Evolutionary conservation across 495 filamentous ascomycete genomes (phyloP).

Genomic region (Tuber magnatum): DNA sequence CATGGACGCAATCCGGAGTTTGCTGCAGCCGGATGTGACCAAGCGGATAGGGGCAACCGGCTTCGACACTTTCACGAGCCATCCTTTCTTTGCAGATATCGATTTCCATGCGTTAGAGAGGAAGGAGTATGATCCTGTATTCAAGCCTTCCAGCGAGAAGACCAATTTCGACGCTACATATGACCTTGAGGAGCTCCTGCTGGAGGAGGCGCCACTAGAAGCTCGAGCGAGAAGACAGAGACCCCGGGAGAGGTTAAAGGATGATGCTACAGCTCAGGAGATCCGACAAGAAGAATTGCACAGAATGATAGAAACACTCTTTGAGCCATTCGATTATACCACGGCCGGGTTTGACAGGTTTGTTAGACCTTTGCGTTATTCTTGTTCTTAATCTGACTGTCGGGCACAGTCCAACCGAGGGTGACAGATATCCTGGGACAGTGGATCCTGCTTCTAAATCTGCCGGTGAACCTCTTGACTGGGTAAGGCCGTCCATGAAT

Average conservation of each 20-base stretch:
- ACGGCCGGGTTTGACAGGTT: constrained; percentile 60
- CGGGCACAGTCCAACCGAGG: constrained; percentile 23
- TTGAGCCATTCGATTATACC: constrained; percentile 94
- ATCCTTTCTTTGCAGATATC: constrained; percentile 79
- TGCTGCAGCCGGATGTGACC: constrained; percentile 71
- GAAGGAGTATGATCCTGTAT: constrained; percentile 87
- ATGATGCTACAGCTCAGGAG: constrained; percentile 92
- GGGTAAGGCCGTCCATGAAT: constrained; percentile 36
- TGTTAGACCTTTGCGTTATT: constrained; percentile 29
- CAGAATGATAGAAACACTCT: constrained; percentile 86
- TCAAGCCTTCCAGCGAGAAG: constrained; percentile 88
- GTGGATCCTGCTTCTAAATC: constrained; percentile 35
- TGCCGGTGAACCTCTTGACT: constrained; percentile 33
- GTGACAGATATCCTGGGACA: constrained; percentile 38
- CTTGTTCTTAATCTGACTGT: constrained; percentile 16
- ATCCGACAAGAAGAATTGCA: constrained; percentile 91
- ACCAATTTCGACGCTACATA: constrained; percentile 99
- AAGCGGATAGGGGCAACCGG: constrained; percentile 71
- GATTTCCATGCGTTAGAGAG: constrained; percentile 79
- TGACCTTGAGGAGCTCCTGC: constrained; percentile 83
- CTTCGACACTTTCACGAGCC: constrained; percentile 73
- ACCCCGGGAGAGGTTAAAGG: constrained; percentile 79
- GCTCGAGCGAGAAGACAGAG: constrained; percentile 88
- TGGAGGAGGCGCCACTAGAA: constrained; percentile 93
- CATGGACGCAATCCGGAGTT: constrained; percentile 71